phyloP scores from a whole-genome alignment of 176 grass and related monocot genomes.

The Lolium multiflorum region DNA sequence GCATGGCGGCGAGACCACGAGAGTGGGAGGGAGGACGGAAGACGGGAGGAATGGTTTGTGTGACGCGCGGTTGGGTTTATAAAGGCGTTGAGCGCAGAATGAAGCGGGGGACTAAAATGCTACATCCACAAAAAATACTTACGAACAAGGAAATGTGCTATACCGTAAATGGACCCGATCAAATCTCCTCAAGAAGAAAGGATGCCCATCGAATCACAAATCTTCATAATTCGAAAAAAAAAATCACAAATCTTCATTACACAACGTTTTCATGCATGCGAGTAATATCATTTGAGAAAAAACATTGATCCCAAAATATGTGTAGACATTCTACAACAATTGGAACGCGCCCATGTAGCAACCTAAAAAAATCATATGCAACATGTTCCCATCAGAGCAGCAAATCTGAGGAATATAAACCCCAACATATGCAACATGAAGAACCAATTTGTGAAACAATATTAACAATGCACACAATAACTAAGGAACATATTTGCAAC shows the following conservation, averaged over 20 bases:
- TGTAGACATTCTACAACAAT: background rate
- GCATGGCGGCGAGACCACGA: conserved; percentile 43
- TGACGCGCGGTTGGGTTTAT: conserved; percentile 30
- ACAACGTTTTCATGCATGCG: too few species aligned
- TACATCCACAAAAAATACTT: background rate
- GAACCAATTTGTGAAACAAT: background rate
- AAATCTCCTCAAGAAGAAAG: background rate
- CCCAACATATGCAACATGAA: background rate
- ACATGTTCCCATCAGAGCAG: background rate
- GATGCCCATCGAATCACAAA: too few species aligned
- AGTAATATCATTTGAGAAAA: too few species aligned
- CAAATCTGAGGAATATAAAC: background rate
- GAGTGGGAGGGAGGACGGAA: background rate
- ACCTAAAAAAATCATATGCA: background rate
- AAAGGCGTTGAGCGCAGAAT: conserved; percentile 5
- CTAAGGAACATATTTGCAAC: background rate
- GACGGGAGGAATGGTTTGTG: background rate
- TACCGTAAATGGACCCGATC: background rate
- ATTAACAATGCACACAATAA: background rate
- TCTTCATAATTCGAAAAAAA: too few species aligned
- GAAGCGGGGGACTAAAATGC: background rate
- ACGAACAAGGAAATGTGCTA: background rate
- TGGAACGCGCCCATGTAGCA: background rate
- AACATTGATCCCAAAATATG: background rate
- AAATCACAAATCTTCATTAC: too few species aligned